Evolutionary conservation across 495 filamentous ascomycete genomes (phyloP).

Genomic region (Xylaria sp.): DNA sequence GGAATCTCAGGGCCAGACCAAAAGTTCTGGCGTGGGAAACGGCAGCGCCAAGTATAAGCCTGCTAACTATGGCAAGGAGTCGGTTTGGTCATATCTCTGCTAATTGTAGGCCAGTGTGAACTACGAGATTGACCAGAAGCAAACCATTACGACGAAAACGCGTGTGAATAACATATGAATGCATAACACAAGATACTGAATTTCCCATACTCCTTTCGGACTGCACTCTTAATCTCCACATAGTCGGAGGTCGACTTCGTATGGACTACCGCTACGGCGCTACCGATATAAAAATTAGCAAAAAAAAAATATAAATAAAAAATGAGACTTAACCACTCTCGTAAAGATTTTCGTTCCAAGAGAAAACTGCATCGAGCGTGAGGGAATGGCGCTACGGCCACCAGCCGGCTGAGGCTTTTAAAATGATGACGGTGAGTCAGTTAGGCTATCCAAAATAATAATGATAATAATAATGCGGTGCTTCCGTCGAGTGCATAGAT

Average conservation of each 20-base stretch:
- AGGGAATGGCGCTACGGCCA: background rate
- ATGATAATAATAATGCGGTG: background rate
- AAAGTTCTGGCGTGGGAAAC: background rate
- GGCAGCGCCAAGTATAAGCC: background rate
- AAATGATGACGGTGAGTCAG: background rate
- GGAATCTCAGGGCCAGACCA: background rate
- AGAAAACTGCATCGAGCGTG: background rate
- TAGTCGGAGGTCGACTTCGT: background rate
- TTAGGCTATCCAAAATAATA: background rate
- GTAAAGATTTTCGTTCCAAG: background rate
- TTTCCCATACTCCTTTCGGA: background rate
- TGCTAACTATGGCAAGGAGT: background rate
- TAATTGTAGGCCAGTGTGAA: background rate
- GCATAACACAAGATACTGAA: background rate
- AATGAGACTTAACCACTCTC: background rate
- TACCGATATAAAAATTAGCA: background rate
- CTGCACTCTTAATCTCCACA: background rate
- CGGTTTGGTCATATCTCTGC: background rate
- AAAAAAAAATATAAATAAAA: background rate
- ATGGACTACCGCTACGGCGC: background rate
- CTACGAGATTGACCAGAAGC: background rate
- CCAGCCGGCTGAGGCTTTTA: background rate
- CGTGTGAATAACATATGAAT: background rate
- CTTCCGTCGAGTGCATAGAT: background rate
- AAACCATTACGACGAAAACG: background rate